Evolutionary conservation across 2,329 filamentous ascomycete genomes (phyloP).

Genomic region (Fusarium odoratissimum): DNA sequence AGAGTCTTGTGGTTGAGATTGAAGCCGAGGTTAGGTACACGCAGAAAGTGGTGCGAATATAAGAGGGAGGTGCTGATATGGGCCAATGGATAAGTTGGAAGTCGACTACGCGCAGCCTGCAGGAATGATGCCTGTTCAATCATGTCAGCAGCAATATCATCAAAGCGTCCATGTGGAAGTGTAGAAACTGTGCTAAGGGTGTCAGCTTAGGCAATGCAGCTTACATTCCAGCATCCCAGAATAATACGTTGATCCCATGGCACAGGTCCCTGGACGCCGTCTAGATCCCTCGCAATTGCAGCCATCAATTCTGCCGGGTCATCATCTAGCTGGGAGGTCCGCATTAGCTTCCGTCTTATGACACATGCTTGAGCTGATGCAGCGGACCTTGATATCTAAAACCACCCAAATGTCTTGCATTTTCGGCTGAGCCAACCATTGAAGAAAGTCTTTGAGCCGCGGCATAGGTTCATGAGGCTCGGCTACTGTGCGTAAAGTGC

Average conservation of each 20-base stretch:
- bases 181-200: neutral
- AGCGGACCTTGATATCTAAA: constrained; percentile 83
- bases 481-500: constrained; percentile 72
- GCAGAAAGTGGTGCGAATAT: constrained; percentile 78
- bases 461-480: constrained; percentile 79
- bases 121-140: constrained; percentile 73
- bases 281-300: constrained; percentile 73
- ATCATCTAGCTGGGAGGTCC: constrained; percentile 70
- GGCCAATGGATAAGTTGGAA: constrained; percentile 72
- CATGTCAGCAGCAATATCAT: constrained; percentile 5
- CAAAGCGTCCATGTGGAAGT: neutral
- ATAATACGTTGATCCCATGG: constrained; percentile 81
- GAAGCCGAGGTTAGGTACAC: constrained; percentile 75
- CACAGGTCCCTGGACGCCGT: constrained; percentile 58
- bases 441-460: constrained; percentile 77
- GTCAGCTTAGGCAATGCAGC: constrained; percentile 18
- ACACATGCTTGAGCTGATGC: constrained; percentile 2
- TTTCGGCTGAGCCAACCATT: constrained; percentile 74
- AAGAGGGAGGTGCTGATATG: constrained; percentile 74
- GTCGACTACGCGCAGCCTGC: constrained; percentile 68
- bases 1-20: constrained; percentile 79
- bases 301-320: constrained; percentile 76
- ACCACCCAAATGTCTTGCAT: constrained; percentile 80
- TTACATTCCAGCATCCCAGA: constrained; percentile 84
- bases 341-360: constrained; percentile 18